phyloP scores from a whole-genome alignment of 345 rosid genomes.

The Jatropha curcas region DNA sequence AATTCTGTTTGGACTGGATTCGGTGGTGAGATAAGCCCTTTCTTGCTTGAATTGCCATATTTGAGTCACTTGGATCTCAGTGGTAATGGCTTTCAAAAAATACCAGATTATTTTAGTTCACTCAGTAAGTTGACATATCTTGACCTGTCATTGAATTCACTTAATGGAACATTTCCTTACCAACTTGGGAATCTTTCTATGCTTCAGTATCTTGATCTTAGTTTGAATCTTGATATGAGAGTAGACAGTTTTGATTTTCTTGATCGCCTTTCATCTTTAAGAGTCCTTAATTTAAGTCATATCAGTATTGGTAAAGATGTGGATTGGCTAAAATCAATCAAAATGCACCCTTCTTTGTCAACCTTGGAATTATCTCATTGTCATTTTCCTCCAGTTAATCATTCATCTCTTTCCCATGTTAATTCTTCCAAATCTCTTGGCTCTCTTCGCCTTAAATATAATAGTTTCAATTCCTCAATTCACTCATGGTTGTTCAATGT shows the following conservation, averaged over 20 bases:
- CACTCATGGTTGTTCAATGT: neutral
- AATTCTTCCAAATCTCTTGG: neutral
- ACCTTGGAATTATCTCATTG: neutral
- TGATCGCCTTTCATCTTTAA: neutral
- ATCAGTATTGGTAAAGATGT: neutral
- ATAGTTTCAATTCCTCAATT: neutral
- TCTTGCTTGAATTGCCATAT: neutral
- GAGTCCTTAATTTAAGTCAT: neutral
- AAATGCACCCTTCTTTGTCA: conserved; percentile 1
- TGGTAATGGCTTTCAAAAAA: too few relatives aligned
- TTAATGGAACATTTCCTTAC: neutral
- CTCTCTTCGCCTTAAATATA: neutral
- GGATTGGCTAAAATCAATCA: neutral
- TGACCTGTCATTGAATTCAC: neutral
- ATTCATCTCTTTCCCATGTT: neutral
- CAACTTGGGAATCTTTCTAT: neutral
- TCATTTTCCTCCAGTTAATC: neutral
- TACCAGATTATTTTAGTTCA: neutral
- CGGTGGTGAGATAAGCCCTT: neutral
- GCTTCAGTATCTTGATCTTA: neutral
- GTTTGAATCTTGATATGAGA: neutral
- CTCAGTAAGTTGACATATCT: neutral
- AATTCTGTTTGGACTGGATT: neutral
- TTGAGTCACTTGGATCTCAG: neutral
- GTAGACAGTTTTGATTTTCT: neutral